A percentile compares a stretch with the other conserved stretches of the same genome.
These are phyloP conservation scores for Creolimax fragrantissima DNA, from an alignment of 78 protist species.

Conservation along the genomic window DNA sequence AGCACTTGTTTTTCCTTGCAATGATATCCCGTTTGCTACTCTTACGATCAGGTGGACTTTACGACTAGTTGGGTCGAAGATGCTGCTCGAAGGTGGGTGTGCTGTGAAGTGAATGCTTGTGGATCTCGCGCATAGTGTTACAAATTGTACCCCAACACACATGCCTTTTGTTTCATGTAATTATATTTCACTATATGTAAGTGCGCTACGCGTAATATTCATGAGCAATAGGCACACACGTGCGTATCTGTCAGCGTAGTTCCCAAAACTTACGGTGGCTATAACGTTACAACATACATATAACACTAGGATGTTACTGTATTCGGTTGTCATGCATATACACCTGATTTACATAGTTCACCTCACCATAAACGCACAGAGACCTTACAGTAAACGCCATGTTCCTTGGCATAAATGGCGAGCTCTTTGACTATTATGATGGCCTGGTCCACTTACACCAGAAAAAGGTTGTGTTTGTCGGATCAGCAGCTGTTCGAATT, in stretches of 20 bases:
- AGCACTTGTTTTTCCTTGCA: no score
- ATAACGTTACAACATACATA: not conserved
- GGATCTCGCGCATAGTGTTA: not conserved
- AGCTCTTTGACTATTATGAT: conserved; percentile 23
- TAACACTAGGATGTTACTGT: not conserved
- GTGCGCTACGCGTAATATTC: not conserved
- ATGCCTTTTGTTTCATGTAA: not conserved
- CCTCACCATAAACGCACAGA: not conserved
- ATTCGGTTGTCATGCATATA: not conserved
- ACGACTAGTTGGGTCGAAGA: conserved; percentile 12
- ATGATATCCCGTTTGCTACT: no score
- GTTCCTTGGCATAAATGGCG: not conserved
- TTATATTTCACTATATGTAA: not conserved
- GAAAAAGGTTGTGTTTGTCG: not conserved
- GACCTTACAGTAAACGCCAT: conserved; percentile 30
- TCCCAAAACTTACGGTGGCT: not conserved
- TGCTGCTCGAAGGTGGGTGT: not conserved
- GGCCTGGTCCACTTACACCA: not conserved
- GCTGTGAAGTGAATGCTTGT: not conserved
- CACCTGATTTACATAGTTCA: not conserved
- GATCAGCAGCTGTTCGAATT: conserved; percentile 11
- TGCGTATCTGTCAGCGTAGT: not conserved
- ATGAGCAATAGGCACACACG: not conserved
- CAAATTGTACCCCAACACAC: not conserved
- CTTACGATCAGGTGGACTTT: conserved; percentile 1